phyloP scores from a whole-genome alignment of 2,329 filamentous ascomycete genomes.

The Fusarium temperatum region DNA sequence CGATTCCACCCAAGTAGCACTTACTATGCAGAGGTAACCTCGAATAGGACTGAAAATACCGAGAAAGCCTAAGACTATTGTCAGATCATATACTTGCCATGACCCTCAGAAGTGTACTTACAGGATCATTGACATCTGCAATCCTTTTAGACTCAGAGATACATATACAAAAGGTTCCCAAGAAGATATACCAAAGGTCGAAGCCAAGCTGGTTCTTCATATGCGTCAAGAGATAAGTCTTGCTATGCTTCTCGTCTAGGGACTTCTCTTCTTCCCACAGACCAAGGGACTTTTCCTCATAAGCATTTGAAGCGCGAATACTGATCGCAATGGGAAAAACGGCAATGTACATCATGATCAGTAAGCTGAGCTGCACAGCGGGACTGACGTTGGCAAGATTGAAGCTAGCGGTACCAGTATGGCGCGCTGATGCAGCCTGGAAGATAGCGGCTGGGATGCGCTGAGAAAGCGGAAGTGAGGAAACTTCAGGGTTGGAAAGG shows the following conservation, averaged over 20 bases:
- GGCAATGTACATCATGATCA: conserved; percentile 73
- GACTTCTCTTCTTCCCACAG: conserved; percentile 55
- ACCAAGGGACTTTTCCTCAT: conserved; percentile 68
- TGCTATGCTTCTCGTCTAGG: conserved; percentile 39
- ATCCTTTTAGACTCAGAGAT: conserved; percentile 39
- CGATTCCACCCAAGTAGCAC: background rate
- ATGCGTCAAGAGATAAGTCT: conserved; percentile 44
- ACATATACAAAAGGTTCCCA: conserved; percentile 49
- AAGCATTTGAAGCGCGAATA: conserved; percentile 67
- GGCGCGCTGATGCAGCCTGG: conserved; percentile 61
- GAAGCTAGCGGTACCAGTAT: conserved; percentile 59
- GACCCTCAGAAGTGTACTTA: background rate
- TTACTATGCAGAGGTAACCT: conserved; percentile 46
- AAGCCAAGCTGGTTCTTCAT: conserved; percentile 51
- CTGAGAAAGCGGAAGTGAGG: conserved; percentile 52
- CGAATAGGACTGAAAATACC: conserved; percentile 45
- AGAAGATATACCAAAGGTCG: conserved; percentile 52
- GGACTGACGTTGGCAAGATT: conserved; percentile 59
- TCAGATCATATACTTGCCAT: background rate
- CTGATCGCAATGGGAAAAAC: conserved; percentile 68
- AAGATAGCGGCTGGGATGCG: conserved; percentile 63
- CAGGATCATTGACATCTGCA: conserved; percentile 33
- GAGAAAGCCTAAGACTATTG: conserved; percentile 33
- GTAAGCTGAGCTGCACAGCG: conserved; percentile 64
- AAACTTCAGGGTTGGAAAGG: conserved; percentile 57